Evolutionary conservation across 805 yeast genomes (phyloP), one percentile per base, ranked within the genome.

Genomic region (Yarrowia sp.): DNA sequence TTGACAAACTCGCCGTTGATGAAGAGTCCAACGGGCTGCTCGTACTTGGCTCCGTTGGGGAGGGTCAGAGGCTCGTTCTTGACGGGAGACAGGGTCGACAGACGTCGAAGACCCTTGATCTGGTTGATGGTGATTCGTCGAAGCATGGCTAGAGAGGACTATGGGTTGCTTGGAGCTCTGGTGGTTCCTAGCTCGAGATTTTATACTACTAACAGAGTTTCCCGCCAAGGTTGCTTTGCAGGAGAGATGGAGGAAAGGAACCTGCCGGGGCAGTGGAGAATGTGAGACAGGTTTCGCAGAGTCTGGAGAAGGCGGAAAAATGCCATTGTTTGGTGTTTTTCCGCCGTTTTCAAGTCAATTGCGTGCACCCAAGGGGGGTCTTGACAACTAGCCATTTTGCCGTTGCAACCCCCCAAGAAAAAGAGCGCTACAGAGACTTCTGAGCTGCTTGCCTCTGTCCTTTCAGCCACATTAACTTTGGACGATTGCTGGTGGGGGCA

Each of bases 11-110:
- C 89, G 76, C 90, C 90, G 80, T 91, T 88, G 75, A 92, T 90
- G 82, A 90, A 92, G 71, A 92, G 79, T 68, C 97, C 97, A 10
- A 89, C 84, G 71, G 97, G 97, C 78, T 89, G 96, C 63, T 84
- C 81, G 72, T 86, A 87, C 44, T 80, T 77, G 39, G 71, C 78
- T 69, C 92, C 92, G 14, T 87, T 84, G 69, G 90, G 87, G 79
- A 86, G 89, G 57, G 44, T 39, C 42, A 65, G 62, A 14, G 42
- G 18, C 43, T 51, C 58, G 58, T 51, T 51, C 58, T 51, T 51
- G 43, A 38, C 58, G 58, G 58, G 43, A 18, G 58, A 36, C 18
- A 51, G 58, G 43, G 58, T 51, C 6, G 58, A 51, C 42, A 51
- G 58, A 32, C 58, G 58, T 51, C 58, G 58, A 18, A 51, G 58